Conservation (phyloP, 139 green algal species). For the Chlamydomonas incerta region DNA sequence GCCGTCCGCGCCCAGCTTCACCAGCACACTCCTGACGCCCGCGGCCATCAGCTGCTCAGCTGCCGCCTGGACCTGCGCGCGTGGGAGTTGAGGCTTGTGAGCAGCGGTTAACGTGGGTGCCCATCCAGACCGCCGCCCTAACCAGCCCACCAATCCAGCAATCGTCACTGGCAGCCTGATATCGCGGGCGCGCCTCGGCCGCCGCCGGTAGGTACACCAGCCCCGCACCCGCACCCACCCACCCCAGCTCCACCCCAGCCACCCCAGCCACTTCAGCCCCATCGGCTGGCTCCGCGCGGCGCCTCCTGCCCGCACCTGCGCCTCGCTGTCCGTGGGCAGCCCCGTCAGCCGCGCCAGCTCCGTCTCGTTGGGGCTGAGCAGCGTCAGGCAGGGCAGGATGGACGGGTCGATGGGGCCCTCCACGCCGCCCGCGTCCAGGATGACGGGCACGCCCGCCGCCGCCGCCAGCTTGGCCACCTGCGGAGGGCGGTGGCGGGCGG, state of each 20-base stretch:
- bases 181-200: no score
- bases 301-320: slow-evolving; percentile 55
- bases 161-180: no score
- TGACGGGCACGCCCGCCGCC: slow-evolving; percentile 78
- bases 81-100: no score
- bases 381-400: slow-evolving; percentile 73
- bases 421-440: slow-evolving; percentile 86
- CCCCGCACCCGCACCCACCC: no score
- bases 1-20: slow-evolving; percentile 89
- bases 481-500: no score
- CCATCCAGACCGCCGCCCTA: no score
- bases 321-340: slow-evolving; percentile 64
- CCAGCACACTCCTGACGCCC: slow-evolving; percentile 78
- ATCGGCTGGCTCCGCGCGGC: no score
- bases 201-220: no score
- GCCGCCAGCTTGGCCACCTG: slow-evolving; percentile 69
- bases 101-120: no score
- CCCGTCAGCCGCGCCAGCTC: slow-evolving; percentile 83
- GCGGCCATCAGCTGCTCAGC: slow-evolving; percentile 65
- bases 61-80: slow-evolving; percentile 56
- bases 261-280: no score
- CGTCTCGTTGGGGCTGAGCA: slow-evolving; percentile 94
- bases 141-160: no score
- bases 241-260: no score
- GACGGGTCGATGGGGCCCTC: slow-evolving; percentile 71